Evolutionary conservation across 176 grass and related monocot species (phyloP).

Genomic region (Stipa capillata): DNA sequence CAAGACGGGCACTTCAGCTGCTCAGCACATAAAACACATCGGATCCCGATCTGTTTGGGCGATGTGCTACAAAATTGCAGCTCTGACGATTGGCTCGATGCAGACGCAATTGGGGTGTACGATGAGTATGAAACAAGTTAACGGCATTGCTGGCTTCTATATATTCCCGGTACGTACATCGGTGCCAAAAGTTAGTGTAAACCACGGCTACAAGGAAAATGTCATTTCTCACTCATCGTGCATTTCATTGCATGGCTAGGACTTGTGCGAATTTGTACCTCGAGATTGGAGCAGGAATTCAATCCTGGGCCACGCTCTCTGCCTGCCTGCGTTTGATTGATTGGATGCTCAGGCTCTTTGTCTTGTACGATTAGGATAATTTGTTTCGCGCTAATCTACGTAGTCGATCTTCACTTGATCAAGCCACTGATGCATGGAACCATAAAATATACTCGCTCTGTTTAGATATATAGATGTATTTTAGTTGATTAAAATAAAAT

Average conservation of each 20-base stretch:
- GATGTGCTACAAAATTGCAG: too few relatives aligned
- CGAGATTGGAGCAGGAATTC: not conserved
- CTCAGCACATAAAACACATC: not conserved
- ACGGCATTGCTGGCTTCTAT: too few relatives aligned
- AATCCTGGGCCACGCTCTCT: not conserved
- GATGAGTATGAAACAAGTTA: too few relatives aligned
- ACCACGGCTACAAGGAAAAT: not conserved
- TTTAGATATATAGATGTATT: too few relatives aligned
- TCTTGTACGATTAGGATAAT: not conserved
- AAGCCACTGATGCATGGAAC: too few relatives aligned
- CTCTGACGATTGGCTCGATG: not conserved
- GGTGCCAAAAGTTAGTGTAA: not conserved
- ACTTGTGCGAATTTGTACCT: not conserved
- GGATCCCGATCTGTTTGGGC: not conserved
- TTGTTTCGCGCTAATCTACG: not conserved
- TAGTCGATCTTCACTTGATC: too few relatives aligned
- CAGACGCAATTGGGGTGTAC: not conserved
- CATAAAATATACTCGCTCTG: too few relatives aligned
- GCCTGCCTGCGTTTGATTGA: not conserved
- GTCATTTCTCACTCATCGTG: too few relatives aligned
- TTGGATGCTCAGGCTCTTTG: conserved; percentile 1
- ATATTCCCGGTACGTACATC: too few relatives aligned
- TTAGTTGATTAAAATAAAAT: too few relatives aligned
- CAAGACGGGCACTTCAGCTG: not conserved
- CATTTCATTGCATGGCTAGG: not conserved